A percentile compares a stretch with the other conserved stretches of the same genome.
Conservation (phyloP, 2,329 filamentous ascomycete species). For the Fusarium nygamai region DNA sequence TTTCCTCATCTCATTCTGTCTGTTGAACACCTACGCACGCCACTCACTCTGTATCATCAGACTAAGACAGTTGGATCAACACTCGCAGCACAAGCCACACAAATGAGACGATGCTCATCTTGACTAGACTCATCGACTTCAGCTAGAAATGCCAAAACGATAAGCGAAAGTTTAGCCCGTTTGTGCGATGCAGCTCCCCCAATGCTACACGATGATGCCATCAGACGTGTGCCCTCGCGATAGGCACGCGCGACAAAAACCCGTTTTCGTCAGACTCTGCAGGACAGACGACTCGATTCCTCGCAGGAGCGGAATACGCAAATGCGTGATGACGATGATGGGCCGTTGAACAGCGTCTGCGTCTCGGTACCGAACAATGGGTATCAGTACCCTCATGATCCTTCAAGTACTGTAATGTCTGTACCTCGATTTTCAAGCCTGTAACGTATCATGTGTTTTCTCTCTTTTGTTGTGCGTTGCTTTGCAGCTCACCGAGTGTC, state of each 20-base stretch:
- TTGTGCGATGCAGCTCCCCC: background rate
- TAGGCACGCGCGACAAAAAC: conserved; percentile 22
- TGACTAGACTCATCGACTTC: conserved; percentile 11
- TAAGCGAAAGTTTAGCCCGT: conserved; percentile 28
- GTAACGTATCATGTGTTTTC: conserved; percentile 14
- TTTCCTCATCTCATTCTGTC: background rate
- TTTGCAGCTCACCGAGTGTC: conserved; percentile 1
- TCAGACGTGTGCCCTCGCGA: conserved; percentile 31
- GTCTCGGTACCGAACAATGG: conserved; percentile 36
- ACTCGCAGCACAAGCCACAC: background rate
- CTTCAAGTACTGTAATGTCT: conserved; percentile 4
- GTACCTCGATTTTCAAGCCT: background rate
- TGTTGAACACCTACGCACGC: background rate
- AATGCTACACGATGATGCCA: conserved; percentile 35
- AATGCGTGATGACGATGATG: conserved; percentile 40
- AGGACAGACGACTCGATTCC: conserved; percentile 12
- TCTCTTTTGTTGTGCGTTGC: background rate
- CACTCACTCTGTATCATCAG: background rate
- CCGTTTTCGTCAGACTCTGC: conserved; percentile 21
- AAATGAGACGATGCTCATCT: background rate
- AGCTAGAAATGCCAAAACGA: conserved; percentile 19
- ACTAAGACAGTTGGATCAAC: background rate
- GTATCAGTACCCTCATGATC: conserved; percentile 33
- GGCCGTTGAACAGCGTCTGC: conserved; percentile 23
- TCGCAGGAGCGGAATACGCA: conserved; percentile 16